Conservation (phyloP, 805 yeast genomes). For the Yamadazyma paraphyllophila region DNA sequence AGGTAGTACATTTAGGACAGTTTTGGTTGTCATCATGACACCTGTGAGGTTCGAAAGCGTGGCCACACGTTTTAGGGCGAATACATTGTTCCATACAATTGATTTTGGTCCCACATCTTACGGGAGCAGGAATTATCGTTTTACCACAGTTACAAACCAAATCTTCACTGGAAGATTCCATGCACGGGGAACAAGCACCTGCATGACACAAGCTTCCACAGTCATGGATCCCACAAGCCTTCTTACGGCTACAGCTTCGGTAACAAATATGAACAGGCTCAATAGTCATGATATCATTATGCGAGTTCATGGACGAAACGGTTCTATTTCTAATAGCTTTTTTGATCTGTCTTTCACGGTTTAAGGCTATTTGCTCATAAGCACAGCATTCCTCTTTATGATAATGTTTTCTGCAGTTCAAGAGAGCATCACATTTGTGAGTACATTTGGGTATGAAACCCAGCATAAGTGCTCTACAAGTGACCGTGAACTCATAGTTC, state of each 20-base stretch:
- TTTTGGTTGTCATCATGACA: constrained; percentile 61
- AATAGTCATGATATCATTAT: constrained; percentile 50
- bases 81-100: constrained; percentile 66
- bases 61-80: constrained; percentile 65
- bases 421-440: constrained; percentile 68
- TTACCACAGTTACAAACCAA: constrained; percentile 77
- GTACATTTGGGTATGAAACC: constrained; percentile 60
- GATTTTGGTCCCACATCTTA: constrained; percentile 72
- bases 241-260: constrained; percentile 56
- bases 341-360: constrained; percentile 51
- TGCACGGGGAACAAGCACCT: constrained; percentile 78
- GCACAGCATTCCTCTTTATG: constrained; percentile 71
- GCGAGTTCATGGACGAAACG: constrained; percentile 25
- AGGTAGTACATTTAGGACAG: constrained; percentile 75
- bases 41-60: constrained; percentile 61
- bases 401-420: constrained; percentile 79
- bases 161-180: constrained; percentile 79
- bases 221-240: constrained; percentile 61
- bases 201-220: constrained; percentile 74
- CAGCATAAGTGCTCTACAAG: constrained; percentile 56
- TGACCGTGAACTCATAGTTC: constrained; percentile 52
- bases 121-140: constrained; percentile 77
- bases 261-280: constrained; percentile 78
- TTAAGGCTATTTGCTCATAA: constrained; percentile 59
- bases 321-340: constrained; percentile 49